These are phyloP conservation scores for Solanum megistacrolobum DNA, from an alignment of 257 asterid species.

Conservation along the genomic window DNA sequence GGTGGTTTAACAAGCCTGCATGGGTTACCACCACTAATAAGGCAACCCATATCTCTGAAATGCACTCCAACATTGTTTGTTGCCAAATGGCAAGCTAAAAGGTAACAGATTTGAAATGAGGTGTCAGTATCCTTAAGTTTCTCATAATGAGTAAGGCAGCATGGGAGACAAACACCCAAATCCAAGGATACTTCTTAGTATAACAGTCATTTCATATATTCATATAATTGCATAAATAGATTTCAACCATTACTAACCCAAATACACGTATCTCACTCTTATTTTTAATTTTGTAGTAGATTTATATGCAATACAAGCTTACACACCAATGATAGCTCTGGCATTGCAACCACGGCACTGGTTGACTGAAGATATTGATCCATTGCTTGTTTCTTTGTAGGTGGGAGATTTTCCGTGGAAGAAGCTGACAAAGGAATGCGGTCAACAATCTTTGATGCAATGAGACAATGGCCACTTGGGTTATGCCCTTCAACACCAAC, in stretches of 20 bases:
- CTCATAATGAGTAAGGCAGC: neutral
- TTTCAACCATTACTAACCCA: neutral
- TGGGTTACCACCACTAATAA: neutral
- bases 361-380: slow-evolving; percentile 34
- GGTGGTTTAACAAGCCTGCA: neutral
- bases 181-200: neutral
- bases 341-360: slow-evolving; percentile 23
- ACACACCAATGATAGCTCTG: slow-evolving; percentile 73
- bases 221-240: neutral
- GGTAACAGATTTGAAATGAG: neutral
- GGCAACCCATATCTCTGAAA: neutral
- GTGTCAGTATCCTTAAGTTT: neutral
- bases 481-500: slow-evolving; percentile 92
- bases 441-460: slow-evolving; percentile 78
- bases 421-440: slow-evolving; percentile 41
- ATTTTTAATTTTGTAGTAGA: neutral
- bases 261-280: neutral
- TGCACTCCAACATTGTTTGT: neutral
- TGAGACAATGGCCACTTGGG: slow-evolving; percentile 94
- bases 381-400: slow-evolving; percentile 56
- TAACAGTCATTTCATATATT: neutral
- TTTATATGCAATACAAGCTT: slow-evolving; percentile 3
- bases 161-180: neutral
- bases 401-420: slow-evolving; percentile 38
- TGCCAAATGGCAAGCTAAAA: neutral